Percentiles rank a stretch among this genome's conserved stretches.
Conservation (phyloP, 495 filamentous ascomycete genomes). For the Oidiodendron maius region DNA sequence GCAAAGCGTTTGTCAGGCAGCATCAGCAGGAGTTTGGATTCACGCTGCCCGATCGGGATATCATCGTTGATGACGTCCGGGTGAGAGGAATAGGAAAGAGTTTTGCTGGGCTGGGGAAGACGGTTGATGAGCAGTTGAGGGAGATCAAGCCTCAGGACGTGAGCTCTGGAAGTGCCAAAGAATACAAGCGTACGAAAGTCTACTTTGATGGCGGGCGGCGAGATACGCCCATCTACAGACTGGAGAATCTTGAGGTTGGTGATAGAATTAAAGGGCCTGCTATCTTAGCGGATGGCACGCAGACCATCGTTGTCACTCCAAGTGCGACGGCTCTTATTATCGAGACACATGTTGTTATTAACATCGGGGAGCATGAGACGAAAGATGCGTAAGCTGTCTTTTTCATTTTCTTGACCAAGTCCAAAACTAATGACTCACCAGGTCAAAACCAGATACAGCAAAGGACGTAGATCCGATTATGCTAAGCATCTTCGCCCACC, state of each 20-base stretch:
- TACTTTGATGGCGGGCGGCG: conserved; percentile 71
- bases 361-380: conserved; percentile 55
- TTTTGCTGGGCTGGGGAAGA: conserved; percentile 70
- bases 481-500: conserved; percentile 90
- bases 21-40: conserved; percentile 96
- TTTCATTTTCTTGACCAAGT: neutral
- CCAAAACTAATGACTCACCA: conserved; percentile 1
- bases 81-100: conserved; percentile 86
- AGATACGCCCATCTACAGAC: conserved; percentile 80
- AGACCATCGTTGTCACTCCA: conserved; percentile 90
- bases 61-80: conserved; percentile 89
- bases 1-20: conserved; percentile 74
- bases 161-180: conserved; percentile 39
- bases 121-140: conserved; percentile 72
- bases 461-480: conserved; percentile 78
- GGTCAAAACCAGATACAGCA: conserved; percentile 26
- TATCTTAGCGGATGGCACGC: conserved; percentile 88
- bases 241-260: conserved; percentile 72
- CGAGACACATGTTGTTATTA: conserved; percentile 65
- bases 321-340: conserved; percentile 68
- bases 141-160: conserved; percentile 49
- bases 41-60: conserved; percentile 79
- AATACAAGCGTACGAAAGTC: conserved; percentile 48
- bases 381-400: conserved; percentile 38
- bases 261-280: conserved; percentile 78